Conservation (phyloP, 2,329 filamentous ascomycete genomes). For the Apiospora marii region DNA sequence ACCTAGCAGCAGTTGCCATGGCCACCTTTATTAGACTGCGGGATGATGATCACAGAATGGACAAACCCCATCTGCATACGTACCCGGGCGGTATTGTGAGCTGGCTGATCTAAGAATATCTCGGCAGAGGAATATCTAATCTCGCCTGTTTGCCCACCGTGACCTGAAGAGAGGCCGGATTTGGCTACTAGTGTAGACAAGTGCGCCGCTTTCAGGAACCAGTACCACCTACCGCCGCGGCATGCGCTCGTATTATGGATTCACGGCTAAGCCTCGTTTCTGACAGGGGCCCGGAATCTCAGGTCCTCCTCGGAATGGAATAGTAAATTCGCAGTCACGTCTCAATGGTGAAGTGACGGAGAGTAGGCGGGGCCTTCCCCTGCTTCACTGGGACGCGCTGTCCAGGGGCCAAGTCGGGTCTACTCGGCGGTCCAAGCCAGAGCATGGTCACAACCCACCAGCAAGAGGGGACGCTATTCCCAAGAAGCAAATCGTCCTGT, state of each 20-base stretch:
- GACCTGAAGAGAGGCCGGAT: slow-evolving; percentile 3
- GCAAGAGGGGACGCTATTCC: slow-evolving; percentile 15
- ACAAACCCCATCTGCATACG: not conserved
- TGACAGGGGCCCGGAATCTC: slow-evolving; percentile 19
- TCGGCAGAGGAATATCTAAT: slow-evolving; percentile 14
- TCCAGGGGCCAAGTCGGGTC: slow-evolving; percentile 9
- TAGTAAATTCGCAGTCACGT: slow-evolving; percentile 4
- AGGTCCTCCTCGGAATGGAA: slow-evolving; percentile 10
- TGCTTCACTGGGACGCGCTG: not conserved
- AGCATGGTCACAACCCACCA: not conserved
- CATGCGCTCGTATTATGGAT: slow-evolving; percentile 10
- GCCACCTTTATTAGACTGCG: not conserved
- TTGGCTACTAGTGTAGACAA: slow-evolving; percentile 11
- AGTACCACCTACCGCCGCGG: slow-evolving; percentile 9
- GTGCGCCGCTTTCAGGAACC: not conserved
- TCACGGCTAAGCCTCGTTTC: slow-evolving; percentile 12
- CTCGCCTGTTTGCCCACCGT: slow-evolving; percentile 12
- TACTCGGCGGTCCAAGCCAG: slow-evolving; percentile 7
- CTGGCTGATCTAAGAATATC: slow-evolving; percentile 21
- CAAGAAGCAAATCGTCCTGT: slow-evolving; percentile 2
- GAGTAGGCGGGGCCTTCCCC: not conserved
- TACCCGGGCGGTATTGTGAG: not conserved
- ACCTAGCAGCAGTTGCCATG: not conserved
- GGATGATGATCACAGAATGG: not conserved
- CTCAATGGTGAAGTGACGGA: not conserved